Base-by-base conservation (phyloP, 2,329 filamentous ascomycete species). In the Capronia epimyces region DNA sequence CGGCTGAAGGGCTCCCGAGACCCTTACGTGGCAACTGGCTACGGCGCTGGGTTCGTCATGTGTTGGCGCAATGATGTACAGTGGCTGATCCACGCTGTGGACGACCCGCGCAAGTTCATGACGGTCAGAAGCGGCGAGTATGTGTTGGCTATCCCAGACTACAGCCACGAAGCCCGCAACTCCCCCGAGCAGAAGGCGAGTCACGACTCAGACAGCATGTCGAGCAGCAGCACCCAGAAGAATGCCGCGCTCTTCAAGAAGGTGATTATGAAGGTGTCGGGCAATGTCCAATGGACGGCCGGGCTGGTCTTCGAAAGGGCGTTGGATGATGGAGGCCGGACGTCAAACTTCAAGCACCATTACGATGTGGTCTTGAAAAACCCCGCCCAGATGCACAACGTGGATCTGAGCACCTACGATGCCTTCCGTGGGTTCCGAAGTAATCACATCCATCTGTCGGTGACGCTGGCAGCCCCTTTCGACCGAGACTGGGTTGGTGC, bases 361-460 rank as follows among this genome's bases (percentile, higher is more conserved):
- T 98, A 97, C 67, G 82, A 95, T 48, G 84, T 98, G 32, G 79
- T 94, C 1, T 75, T 97, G 37, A 93, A 87, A 65, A 83, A 90
- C 58, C 89, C 91, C 0, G 77, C 83, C 42, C 83, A 84, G 65
- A 83, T 88, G 13, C 83, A 83, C 60, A 68, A 73, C 13, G 67
- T 70, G 34, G 34, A 54, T 24, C n/a, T 62, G 5, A 56, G 76
- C 67, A 67, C 70, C 2, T 97, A 97, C 60, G 93, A 98, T 71
- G 91, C 93, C n/a, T 94, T 93, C 74, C 80, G 82, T 56, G 91
- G 89, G n/a, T 98, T 98, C 73, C 82, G 94, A 61, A 98, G 93
- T 69, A 83, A 96, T 50, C 87, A 97, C 65, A 96, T 98, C 31
- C 93, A 98, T 68, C 79, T 98, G 65, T 98, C 94, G 0, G 82